phyloP scores from a whole-genome alignment of 2,329 filamentous ascomycete species.

The Trichoderma sp. region DNA sequence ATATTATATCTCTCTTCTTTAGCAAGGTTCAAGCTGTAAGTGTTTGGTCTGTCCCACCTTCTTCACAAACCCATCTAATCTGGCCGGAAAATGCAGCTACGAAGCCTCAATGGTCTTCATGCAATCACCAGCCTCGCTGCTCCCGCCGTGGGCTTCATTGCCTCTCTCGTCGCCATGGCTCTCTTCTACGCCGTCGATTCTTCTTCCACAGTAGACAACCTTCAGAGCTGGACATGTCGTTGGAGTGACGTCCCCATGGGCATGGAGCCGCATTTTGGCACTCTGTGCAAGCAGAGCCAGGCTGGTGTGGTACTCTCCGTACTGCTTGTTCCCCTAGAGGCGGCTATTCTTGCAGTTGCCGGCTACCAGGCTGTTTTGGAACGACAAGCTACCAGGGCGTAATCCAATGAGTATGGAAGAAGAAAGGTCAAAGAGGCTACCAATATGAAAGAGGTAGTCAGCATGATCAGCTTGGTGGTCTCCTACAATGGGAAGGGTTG shows the following conservation, averaged over 20 bases:
- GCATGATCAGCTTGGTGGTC: not conserved
- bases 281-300: constrained; percentile 55
- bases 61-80: not conserved
- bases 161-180: constrained; percentile 50
- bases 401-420: constrained; percentile 28
- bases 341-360: constrained; percentile 45
- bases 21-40: constrained; percentile 51
- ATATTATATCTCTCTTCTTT: constrained; percentile 45
- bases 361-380: constrained; percentile 45
- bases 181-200: constrained; percentile 57
- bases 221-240: constrained; percentile 62
- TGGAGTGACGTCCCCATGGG: constrained; percentile 55
- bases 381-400: constrained; percentile 35
- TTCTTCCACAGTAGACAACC: constrained; percentile 50
- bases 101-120: constrained; percentile 23
- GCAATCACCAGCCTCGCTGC: constrained; percentile 26
- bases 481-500: not conserved
- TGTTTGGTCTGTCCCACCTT: constrained; percentile 18
- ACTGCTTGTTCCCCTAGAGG: constrained; percentile 56
- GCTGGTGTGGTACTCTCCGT: constrained; percentile 53
- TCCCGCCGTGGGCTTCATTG: constrained; percentile 32
- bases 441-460: not conserved
- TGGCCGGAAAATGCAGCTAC: constrained; percentile 20
- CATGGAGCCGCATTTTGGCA: constrained; percentile 51
- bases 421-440: constrained; percentile 20